Evolutionary conservation across 2,329 filamentous ascomycete genomes (phyloP).

Genomic region (Sodiomyces alkalinus): DNA sequence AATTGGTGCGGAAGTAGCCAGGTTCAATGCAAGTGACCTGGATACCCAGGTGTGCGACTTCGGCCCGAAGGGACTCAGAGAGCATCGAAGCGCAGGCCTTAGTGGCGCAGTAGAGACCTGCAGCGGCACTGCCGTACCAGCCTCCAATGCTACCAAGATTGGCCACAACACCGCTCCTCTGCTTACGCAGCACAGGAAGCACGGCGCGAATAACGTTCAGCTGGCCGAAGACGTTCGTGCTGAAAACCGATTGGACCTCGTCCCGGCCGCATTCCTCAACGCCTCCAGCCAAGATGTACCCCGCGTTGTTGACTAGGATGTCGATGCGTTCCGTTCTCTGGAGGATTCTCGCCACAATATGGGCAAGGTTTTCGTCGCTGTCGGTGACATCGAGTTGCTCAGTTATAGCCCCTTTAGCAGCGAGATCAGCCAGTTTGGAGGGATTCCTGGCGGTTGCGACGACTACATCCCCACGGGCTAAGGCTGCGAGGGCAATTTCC

Average conservation of each 20-base stretch:
- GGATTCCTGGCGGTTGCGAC: slow-evolving; percentile 32
- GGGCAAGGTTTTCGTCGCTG: slow-evolving; percentile 18
- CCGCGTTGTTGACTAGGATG: slow-evolving; percentile 29
- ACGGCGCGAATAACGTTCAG: slow-evolving; percentile 32
- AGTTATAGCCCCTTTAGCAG: slow-evolving; percentile 23
- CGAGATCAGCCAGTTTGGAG: slow-evolving; percentile 23
- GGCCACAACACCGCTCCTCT: slow-evolving; percentile 18
- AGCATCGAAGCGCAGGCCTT: slow-evolving; percentile 31
- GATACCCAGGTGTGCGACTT: slow-evolving; percentile 30
- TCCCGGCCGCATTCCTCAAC: slow-evolving; percentile 22
- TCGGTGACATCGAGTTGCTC: slow-evolving; percentile 31
- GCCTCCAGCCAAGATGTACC: slow-evolving; percentile 25
- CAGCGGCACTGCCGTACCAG: slow-evolving; percentile 21
- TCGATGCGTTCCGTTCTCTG: slow-evolving; percentile 9
- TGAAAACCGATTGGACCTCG: slow-evolving; percentile 24
- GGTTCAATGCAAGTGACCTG: slow-evolving; percentile 28
- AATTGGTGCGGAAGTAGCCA: slow-evolving; percentile 35
- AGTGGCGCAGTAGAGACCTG: slow-evolving; percentile 24
- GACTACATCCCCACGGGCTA: slow-evolving; percentile 30
- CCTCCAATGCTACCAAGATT: slow-evolving; percentile 32
- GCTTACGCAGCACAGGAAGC: slow-evolving; percentile 28
- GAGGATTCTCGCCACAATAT: slow-evolving; percentile 14
- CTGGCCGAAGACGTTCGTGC: slow-evolving; percentile 38
- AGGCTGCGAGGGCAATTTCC: slow-evolving; percentile 24
- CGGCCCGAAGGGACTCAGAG: slow-evolving; percentile 24